Conservation (phyloP, 495 filamentous ascomycete genomes). For the Penicillium subrubescens region DNA sequence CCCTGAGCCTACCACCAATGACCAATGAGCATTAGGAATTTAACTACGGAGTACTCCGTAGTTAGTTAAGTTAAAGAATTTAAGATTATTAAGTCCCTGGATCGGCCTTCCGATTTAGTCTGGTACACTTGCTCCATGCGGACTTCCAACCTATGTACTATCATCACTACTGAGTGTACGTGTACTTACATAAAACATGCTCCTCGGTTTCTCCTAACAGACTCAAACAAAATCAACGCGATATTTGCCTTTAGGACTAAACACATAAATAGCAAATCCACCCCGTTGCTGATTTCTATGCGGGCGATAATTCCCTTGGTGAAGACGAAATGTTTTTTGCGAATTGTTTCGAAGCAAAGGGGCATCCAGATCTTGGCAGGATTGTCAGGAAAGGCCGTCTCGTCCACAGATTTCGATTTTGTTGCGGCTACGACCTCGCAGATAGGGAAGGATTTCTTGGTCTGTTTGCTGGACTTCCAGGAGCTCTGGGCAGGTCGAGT, state of each 20-base stretch:
- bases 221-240: too few species aligned
- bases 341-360: conserved; percentile 32
- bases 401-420: conserved; percentile 41
- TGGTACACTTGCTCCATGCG: too few species aligned
- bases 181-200: too few species aligned
- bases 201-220: too few species aligned
- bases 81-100: background rate
- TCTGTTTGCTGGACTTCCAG: conserved; percentile 38
- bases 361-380: conserved; percentile 29
- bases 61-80: too few species aligned
- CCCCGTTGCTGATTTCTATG: conserved; percentile 47
- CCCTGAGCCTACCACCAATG: background rate
- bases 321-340: conserved; percentile 40
- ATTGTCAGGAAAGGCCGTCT: conserved; percentile 37
- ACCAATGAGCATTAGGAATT: too few species aligned
- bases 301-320: conserved; percentile 34
- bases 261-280: too few species aligned
- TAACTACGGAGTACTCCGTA: too few species aligned
- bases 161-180: too few species aligned
- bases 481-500: conserved; percentile 28
- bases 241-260: too few species aligned
- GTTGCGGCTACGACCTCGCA: conserved; percentile 39
- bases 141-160: too few species aligned
- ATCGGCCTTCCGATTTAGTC: background rate
- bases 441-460: conserved; percentile 47